Evolutionary conservation across 148 eudicot genomes (phyloP).

Genomic region (Selenicereus undatus): DNA sequence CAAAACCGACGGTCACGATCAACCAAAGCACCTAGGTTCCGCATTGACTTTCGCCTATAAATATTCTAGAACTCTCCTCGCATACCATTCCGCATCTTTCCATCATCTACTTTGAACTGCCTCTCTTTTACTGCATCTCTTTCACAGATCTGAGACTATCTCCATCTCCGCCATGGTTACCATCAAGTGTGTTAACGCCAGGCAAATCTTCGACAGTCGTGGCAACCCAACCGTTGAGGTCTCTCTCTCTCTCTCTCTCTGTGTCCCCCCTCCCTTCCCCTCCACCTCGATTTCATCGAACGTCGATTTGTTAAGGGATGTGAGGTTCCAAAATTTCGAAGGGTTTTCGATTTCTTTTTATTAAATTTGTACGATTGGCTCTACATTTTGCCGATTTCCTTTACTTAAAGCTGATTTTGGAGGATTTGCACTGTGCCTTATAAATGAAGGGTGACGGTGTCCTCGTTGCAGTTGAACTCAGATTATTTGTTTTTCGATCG

Average conservation of each 20-base stretch:
- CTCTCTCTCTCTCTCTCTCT: constrained; percentile 8
- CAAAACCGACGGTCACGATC: constrained; percentile 14
- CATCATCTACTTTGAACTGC: neutral
- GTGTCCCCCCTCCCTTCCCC: too few species aligned
- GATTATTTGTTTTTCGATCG: neutral
- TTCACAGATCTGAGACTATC: constrained; percentile 1
- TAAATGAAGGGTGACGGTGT: neutral
- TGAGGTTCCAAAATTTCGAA: neutral
- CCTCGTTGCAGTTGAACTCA: neutral
- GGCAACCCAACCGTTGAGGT: constrained; percentile 99
- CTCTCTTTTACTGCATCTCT: neutral
- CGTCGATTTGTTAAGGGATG: constrained; percentile 9
- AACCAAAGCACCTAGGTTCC: neutral
- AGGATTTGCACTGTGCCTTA: neutral
- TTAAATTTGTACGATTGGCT: neutral
- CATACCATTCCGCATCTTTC: neutral
- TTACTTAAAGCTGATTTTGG: neutral
- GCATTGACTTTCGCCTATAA: neutral
- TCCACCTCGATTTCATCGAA: neutral
- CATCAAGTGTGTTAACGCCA: constrained; percentile 63
- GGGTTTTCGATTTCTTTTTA: neutral
- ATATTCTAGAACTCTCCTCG: neutral
- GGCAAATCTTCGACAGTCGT: constrained; percentile 97
- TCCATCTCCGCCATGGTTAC: constrained; percentile 44
- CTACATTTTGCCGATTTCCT: too few species aligned